These are phyloP conservation scores for Debaryomycetaceae sp. DNA, from an alignment of 1,139 yeast species.

Conservation along the genomic window DNA sequence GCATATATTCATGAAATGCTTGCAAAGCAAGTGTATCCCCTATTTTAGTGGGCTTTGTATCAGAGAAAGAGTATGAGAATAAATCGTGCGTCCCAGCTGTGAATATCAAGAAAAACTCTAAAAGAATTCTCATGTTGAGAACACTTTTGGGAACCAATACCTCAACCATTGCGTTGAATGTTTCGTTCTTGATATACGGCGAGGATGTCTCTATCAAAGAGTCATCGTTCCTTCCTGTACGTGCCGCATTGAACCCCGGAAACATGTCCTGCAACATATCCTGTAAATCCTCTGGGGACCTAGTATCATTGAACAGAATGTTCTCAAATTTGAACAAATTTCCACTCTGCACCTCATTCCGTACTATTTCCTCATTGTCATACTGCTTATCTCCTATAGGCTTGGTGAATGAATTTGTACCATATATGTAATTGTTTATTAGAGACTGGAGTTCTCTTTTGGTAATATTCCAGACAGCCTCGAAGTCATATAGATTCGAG, in stretches of 20 bases:
- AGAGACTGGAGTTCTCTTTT: conserved; percentile 57
- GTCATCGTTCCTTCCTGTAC: conserved; percentile 12
- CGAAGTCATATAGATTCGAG: conserved; percentile 28
- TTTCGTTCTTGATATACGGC: conserved; percentile 59
- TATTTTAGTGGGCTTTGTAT: conserved; percentile 6
- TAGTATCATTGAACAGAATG: conserved; percentile 26
- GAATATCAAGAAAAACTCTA: conserved; percentile 59
- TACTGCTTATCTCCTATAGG: conserved; percentile 1
- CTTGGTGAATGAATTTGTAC: conserved; percentile 7
- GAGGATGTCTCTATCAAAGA: conserved; percentile 19
- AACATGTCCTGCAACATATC: conserved; percentile 53
- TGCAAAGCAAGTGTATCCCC: conserved; percentile 27
- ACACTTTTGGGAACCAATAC: conserved; percentile 70
- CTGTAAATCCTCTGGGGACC: conserved; percentile 43
- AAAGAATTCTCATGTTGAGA: conserved; percentile 76
- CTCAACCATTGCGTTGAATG: conserved; percentile 53
- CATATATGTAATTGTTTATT: conserved; percentile 53
- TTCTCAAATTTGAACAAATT: conserved; percentile 50
- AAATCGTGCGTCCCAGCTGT: conserved; percentile 45
- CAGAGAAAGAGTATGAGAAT: conserved; percentile 15
- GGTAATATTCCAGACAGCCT: conserved; percentile 55
- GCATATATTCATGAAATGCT: conserved; percentile 68
- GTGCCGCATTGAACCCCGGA: conserved; percentile 53
- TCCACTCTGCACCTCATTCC: conserved; percentile 17
- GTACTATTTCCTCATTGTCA: neutral